Evolutionary conservation across 331 rosid genomes (phyloP), one percentile per base, ranked within the genome.

Genomic region (Malus hybrid): DNA sequence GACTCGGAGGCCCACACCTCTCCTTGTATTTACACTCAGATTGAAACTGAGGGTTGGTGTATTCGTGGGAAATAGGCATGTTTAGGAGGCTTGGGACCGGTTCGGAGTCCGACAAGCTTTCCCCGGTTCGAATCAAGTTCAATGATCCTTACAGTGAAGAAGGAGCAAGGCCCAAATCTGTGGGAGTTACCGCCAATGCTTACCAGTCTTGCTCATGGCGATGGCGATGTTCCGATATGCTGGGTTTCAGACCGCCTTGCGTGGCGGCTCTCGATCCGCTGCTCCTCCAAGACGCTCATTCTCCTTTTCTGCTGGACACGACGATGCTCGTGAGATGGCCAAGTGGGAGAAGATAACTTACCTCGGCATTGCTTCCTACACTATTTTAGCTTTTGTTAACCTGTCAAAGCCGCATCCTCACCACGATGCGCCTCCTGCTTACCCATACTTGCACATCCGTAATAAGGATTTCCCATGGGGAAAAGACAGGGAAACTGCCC

Each of bases 381-480:
- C 92, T 6, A 10, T 10, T 63, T 86, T 95, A 28, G 80, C 97
- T 2, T 0, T 77, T 79, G 89, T 82, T 67, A 81, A 57, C 68
- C 83, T 92, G 79, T 90, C 97, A 63, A 86, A 85, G 92, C 97
- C 96, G 4, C 99, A 95, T 72, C 91, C 84, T n/a, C 99, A 95
- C 89, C 1, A 63, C 1, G 97, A 92, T 0, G 82, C 86, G 53
- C 88, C 93, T 75, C 96, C 96, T 44, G 28, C 89, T 3, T 87
- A 95, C 78, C 87, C 91, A 15, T 92, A 95, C 66, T 44, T 95
- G 82, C 99, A 88, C 83, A 85, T 92, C 78, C 99, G 97, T 87
- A 95, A 90, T 62, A 95, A 95, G 89, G 99, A 95, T 81, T 95
- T 95, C 80, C 99, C 99, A 18, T 95, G 99, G 99, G 99, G 99